Conservation (phyloP, 164 flowering plant species). For the Sedum album region DNA sequence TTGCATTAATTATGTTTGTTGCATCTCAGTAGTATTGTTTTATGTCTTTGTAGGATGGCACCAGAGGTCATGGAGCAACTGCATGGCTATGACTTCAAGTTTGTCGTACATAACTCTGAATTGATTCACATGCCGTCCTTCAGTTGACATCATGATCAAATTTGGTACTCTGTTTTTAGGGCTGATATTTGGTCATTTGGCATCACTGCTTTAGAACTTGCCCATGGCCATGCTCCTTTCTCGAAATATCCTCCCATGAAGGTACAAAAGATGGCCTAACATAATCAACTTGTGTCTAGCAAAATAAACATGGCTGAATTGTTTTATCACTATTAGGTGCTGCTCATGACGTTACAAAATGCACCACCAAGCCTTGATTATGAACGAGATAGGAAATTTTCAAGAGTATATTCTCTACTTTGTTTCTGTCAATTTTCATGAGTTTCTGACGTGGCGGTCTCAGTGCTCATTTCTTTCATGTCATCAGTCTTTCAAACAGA, state of each 20-base stretch:
- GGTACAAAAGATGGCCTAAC: conserved; percentile 26
- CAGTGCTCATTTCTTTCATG: conserved; percentile 1
- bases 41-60: conserved; percentile 78
- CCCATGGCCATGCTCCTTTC: conserved; percentile 99
- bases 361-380: conserved; percentile 92
- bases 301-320: conserved; percentile 6
- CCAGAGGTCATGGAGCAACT: conserved; percentile 98
- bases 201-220: conserved; percentile 95
- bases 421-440: neutral
- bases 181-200: conserved; percentile 99
- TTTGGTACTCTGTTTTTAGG: conserved; percentile 35
- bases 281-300: neutral
- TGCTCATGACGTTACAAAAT: conserved; percentile 96
- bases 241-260: conserved; percentile 99
- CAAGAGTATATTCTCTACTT: conserved; percentile 46
- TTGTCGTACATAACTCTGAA: conserved; percentile 14
- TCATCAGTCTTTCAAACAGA: conserved; percentile 83
- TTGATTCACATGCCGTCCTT: neutral
- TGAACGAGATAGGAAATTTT: conserved; percentile 77
- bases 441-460: neutral
- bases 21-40: neutral
- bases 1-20: neutral
- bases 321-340: conserved; percentile 39
- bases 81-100: conserved; percentile 96
- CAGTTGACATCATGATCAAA: conserved; percentile 9